A percentile compares a stretch with the other conserved stretches of the same genome.
These are phyloP conservation scores for Cylindrotheca fusiformis DNA, from an alignment of 108 stramenopile species.

Conservation along the genomic window DNA sequence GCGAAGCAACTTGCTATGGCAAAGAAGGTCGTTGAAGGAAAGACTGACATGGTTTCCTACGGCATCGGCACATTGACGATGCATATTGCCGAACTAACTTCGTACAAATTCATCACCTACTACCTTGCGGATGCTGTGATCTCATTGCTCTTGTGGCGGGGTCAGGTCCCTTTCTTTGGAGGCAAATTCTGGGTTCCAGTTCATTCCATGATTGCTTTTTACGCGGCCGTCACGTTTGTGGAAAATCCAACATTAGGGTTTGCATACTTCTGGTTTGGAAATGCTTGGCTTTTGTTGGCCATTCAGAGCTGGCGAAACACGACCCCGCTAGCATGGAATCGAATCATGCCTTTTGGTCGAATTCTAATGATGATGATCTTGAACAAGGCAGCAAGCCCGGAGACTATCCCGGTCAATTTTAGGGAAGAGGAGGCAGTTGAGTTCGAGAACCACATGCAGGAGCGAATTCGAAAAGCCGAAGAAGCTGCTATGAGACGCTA, in stretches of 20 bases:
- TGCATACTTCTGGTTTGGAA: constrained; percentile 42
- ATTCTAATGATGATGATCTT: constrained; percentile 7
- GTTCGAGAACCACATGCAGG: constrained; percentile 5
- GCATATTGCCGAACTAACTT: constrained; percentile 17
- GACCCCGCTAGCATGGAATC: constrained; percentile 21
- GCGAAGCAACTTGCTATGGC: constrained; percentile 40
- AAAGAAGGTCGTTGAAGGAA: constrained; percentile 36
- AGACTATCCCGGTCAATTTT: constrained; percentile 1
- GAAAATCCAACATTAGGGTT: constrained; percentile 47
- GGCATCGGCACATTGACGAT: constrained; percentile 16
- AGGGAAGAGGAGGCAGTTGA: constrained; percentile 8
- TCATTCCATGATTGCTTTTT: constrained; percentile 45
- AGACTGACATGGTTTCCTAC: constrained; percentile 28
- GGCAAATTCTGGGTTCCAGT: constrained; percentile 33
- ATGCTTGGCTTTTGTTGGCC: constrained; percentile 28
- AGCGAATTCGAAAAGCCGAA: constrained; percentile 5
- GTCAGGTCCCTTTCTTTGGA: constrained; percentile 7
- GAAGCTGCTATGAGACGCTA: not conserved
- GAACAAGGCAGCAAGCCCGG: not conserved
- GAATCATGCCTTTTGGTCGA: not conserved
- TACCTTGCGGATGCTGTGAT: constrained; percentile 36
- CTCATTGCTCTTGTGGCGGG: constrained; percentile 46
- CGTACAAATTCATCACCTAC: constrained; percentile 28
- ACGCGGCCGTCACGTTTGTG: constrained; percentile 29
- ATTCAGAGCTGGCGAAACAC: constrained; percentile 8